Percentiles rank a stretch among this genome's conserved stretches.
Evolutionary conservation across 2,329 filamentous ascomycete genomes (phyloP).

Genomic region (Tolypocladium nubicola): DNA sequence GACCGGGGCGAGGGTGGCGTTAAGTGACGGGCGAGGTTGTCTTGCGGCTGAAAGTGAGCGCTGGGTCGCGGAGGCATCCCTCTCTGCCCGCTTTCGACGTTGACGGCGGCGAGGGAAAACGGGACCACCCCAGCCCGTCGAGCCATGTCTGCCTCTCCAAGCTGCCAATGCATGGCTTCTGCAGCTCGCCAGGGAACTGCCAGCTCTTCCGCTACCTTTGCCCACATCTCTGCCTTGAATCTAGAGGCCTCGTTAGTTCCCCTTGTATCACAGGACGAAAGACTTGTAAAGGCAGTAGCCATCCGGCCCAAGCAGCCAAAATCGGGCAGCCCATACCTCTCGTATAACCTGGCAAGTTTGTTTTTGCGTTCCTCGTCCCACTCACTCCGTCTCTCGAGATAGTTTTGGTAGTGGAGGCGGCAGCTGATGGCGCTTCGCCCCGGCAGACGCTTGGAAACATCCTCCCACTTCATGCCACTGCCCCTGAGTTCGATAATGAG

Average conservation of each 20-base stretch:
- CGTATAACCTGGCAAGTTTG: slow-evolving; percentile 87
- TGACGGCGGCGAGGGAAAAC: slow-evolving; percentile 58
- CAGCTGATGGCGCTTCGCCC: slow-evolving; percentile 91
- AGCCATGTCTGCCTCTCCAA: slow-evolving; percentile 91
- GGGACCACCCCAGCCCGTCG: slow-evolving; percentile 80
- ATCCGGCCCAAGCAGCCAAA: background rate
- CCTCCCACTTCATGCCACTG: slow-evolving; percentile 96
- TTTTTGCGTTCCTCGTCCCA: slow-evolving; percentile 99
- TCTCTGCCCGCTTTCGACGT: slow-evolving; percentile 31
- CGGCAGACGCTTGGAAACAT: slow-evolving; percentile 84
- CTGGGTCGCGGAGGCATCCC: slow-evolving; percentile 26
- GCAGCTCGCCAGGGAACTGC: slow-evolving; percentile 88
- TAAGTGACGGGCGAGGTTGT: slow-evolving; percentile 31
- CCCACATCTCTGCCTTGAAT: slow-evolving; percentile 98
- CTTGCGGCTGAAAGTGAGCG: slow-evolving; percentile 36
- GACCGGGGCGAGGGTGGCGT: slow-evolving; percentile 28
- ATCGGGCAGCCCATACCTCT: slow-evolving; percentile 58
- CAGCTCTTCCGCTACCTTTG: slow-evolving; percentile 91
- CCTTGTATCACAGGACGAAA: background rate
- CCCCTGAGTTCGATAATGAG: slow-evolving; percentile 86
- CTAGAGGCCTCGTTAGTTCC: slow-evolving; percentile 35
- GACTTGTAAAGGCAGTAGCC: background rate
- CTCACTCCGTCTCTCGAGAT: slow-evolving; percentile 81
- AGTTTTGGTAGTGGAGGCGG: slow-evolving; percentile 93
- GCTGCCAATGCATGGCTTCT: slow-evolving; percentile 97